Base-by-base conservation (phyloP, 257 asterid species). In the Vinca minor region DNA sequence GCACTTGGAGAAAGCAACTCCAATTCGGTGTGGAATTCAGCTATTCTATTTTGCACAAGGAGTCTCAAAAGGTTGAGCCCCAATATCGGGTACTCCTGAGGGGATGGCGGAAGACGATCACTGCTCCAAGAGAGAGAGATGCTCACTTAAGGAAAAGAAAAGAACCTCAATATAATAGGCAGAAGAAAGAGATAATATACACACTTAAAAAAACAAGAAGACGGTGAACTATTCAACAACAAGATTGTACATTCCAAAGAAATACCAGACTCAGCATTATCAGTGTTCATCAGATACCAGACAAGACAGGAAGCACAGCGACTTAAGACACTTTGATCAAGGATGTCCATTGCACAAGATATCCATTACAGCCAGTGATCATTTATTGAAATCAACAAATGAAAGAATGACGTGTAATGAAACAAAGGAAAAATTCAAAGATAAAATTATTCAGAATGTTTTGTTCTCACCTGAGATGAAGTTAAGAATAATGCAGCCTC, bases 41-140 rank as follows among this genome's bases (percentile, higher is more conserved):
- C 98, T 60, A 92, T 92, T 72, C 98, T 82, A 73, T 89, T 92
- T 77, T 92, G 98, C 69, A 92, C 98, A 5, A 92, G 96, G 66
- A 92, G 95, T 66, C 98, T 82, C 86, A 92, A 81, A 67, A 92
- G 98, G 84, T 92, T 92, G 73, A 92, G 96, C 50, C 98, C 98
- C 72, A 92, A 72, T 72, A 92, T 86, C 36, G 91, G 95, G 77
- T 89, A 84, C 78, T 92, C 96, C 77, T 89, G 95, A 46, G 91
- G 81, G 61, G 98, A 92, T 45, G 78, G 81, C 63, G 91, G 83
- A 71, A 92, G 82, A 66, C 85, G 83, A 15, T 81, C 88, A 31
- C 96, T 88, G 91, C 74, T 62, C 77, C 78, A 76, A 63, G 69
- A 77, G 66, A 59, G 34, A 57, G 60, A n/a, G n/a, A n/a, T n/a